phyloP scores from a whole-genome alignment of 176 grass and related monocot species.

The Saccharum officinarum region DNA sequence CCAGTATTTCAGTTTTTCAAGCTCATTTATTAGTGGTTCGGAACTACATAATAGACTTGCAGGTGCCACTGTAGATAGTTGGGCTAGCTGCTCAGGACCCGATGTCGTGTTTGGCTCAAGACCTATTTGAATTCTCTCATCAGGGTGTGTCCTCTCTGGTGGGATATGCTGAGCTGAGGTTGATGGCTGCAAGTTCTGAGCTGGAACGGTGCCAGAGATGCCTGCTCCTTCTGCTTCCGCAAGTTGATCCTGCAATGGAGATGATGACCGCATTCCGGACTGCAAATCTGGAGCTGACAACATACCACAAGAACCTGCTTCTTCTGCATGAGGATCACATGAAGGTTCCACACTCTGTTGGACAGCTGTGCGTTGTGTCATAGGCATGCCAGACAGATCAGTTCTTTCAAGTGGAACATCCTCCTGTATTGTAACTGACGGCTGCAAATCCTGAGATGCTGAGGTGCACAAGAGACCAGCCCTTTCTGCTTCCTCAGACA shows the following conservation, averaged over 20 bases:
- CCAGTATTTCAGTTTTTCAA: conserved; percentile 36
- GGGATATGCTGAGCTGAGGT: conserved; percentile 14
- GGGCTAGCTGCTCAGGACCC: conserved; percentile 21
- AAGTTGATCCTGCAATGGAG: conserved; percentile 29
- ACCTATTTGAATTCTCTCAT: conserved; percentile 29
- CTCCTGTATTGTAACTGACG: background rate
- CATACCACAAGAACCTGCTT: background rate
- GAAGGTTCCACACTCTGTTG: background rate
- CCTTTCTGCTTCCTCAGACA: conserved; percentile 9
- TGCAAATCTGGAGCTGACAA: background rate
- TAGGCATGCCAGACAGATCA: conserved; percentile 2
- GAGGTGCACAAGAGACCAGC: background rate
- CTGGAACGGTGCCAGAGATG: background rate
- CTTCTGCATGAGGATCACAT: conserved; percentile 2
- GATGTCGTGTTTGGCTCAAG: conserved; percentile 11
- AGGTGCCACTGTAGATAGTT: conserved; percentile 24
- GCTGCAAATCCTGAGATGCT: conserved; percentile 18
- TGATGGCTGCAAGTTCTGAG: conserved; percentile 27
- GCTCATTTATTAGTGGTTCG: conserved; percentile 66
- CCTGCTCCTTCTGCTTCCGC: conserved; percentile 27
- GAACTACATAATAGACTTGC: conserved; percentile 27
- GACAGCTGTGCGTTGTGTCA: background rate
- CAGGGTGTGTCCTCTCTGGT: conserved; percentile 34
- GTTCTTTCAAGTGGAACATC: conserved; percentile 15
- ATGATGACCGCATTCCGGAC: conserved; percentile 14